Percentiles rank a stretch among this genome's conserved stretches.
phyloP scores from a whole-genome alignment of 1,284 basidiomycete genomes.

The Mixia osmundae region DNA sequence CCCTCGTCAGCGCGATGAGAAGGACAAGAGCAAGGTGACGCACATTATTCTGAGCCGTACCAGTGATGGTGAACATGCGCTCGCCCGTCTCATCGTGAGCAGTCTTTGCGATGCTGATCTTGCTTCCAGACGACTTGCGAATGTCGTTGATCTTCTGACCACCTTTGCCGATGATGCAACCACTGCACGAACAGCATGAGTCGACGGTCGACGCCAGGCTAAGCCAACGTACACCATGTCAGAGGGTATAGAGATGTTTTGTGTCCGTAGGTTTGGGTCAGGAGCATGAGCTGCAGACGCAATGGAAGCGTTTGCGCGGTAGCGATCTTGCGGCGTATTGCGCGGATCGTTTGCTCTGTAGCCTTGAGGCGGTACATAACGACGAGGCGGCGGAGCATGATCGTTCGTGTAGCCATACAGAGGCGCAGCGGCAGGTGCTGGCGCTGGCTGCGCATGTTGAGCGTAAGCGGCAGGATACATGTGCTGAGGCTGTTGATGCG shows the following conservation, averaged over 20 bases:
- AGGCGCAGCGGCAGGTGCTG: too few relatives aligned
- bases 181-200: slow-evolving; percentile 3
- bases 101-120: slow-evolving; percentile 94
- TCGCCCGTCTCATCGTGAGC: slow-evolving; percentile 97
- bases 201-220: background rate
- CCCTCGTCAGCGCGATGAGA: slow-evolving; percentile 11
- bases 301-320: background rate
- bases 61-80: slow-evolving; percentile 97
- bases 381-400: too few relatives aligned
- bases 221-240: slow-evolving; percentile 50
- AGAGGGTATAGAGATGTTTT: slow-evolving; percentile 94
- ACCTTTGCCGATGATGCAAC: slow-evolving; percentile 54
- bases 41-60: slow-evolving; percentile 44
- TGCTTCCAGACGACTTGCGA: slow-evolving; percentile 79
- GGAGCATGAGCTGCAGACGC: background rate
- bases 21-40: background rate
- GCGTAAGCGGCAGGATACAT: too few relatives aligned
- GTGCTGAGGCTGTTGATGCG: too few relatives aligned
- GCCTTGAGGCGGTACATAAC: too few relatives aligned
- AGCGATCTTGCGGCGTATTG: too few relatives aligned
- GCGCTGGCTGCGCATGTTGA: too few relatives aligned
- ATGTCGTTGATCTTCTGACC: slow-evolving; percentile 98
- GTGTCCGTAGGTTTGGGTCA: slow-evolving; percentile 62
- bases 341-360: too few relatives aligned
- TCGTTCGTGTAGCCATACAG: too few relatives aligned